Evolutionary conservation across 331 rosid genomes (phyloP), one percentile per base, ranked within the genome.

Genomic region (Quercus lobata): DNA sequence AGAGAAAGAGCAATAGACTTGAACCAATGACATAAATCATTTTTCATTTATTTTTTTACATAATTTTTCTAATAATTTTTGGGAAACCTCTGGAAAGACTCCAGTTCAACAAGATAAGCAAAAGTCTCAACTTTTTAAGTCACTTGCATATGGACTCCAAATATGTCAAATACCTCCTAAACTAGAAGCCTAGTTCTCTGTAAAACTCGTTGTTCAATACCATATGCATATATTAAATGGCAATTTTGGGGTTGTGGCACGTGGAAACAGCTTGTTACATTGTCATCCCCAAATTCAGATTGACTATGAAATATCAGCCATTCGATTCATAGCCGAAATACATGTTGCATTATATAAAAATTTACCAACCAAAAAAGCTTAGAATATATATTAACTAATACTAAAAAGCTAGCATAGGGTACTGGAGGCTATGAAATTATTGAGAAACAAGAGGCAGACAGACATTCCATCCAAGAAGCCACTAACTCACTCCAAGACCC

Each of bases 381-480:
- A 9, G 53, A 68, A 35, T 34, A 68, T 7, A 32, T 49, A 49
- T 11, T 11, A 49, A 49, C 54, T 49, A 49, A 49, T 12, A 14
- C 18, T 49, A 35, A 34, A 65, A 35, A 16, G 10, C 18, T 4
- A 7, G 49, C 35, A 65, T n/a, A 17, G 37, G n/a, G 10, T 58
- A 76, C 56, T 69, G 76, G 72, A 30, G 55, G 70, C 14, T 72
- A 46, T 57, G 30, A 75, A 55, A 32, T 75, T 27, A 32, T 53
- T 18, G 11, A 44, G 41, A 49, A 18, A 11, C 15, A 34, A 46
- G 32, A 27, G 55, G 58, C 71, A 32, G 68, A 49, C 77, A 57
- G 74, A 68, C 76, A 81, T 75, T 69, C 76, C 65, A 69, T 68
- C 70, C 83, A 73, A 80, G 60, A 80, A 73, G 29, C 72, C 65